Evolutionary conservation across 176 grass and related monocot species (phyloP).

Genomic region (Oryza coarctata): DNA sequence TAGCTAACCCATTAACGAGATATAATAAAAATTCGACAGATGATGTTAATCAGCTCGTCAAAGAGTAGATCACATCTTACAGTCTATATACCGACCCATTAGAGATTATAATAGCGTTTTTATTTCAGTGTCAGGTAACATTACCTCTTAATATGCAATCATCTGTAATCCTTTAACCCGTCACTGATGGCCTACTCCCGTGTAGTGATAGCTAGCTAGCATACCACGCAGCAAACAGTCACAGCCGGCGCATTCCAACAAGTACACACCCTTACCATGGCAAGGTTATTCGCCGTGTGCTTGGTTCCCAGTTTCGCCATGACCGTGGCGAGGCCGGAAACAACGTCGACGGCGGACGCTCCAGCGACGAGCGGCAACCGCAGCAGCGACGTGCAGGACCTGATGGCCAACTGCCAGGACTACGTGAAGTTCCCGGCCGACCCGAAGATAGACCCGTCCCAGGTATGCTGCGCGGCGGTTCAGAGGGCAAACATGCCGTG

Average conservation of each 20-base stretch:
- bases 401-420: constrained; percentile 31
- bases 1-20: too few relatives aligned
- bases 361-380: background rate
- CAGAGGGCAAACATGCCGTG: constrained; percentile 20
- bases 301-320: constrained; percentile 23
- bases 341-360: too few relatives aligned
- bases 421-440: constrained; percentile 38
- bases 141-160: too few relatives aligned
- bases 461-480: constrained; percentile 27
- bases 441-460: constrained; percentile 41
- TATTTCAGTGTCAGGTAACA: too few relatives aligned
- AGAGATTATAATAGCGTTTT: too few relatives aligned
- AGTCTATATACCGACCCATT: too few relatives aligned
- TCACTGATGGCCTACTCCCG: too few relatives aligned
- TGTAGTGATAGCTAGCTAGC: background rate
- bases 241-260: background rate
- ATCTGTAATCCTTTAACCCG: too few relatives aligned
- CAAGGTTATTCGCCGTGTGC: constrained; percentile 20
- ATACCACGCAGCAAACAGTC: background rate
- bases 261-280: background rate
- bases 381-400: constrained; percentile 9
- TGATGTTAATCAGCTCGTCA: too few relatives aligned
- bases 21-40: too few relatives aligned
- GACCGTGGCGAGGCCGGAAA: constrained; percentile 2
- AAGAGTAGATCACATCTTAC: too few relatives aligned